Base-by-base conservation (phyloP, 2,329 filamentous ascomycete genomes). In the Lasiodiplodia hormozganensis region DNA sequence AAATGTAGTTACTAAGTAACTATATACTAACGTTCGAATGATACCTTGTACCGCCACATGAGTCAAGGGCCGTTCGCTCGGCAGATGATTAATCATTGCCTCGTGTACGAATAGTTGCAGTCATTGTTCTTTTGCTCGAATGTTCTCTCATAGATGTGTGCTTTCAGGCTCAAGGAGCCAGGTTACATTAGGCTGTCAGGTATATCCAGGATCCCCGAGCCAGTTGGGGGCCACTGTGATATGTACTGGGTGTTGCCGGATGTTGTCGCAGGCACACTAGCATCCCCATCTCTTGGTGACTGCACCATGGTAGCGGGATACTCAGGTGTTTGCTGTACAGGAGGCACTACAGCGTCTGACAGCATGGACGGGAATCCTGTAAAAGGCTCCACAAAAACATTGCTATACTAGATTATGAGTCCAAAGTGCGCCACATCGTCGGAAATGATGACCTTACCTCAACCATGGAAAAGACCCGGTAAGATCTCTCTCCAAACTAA, bases 401-500 rank as follows among this genome's bases (percentile, higher is more conserved):
- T 58, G 21, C 54, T 58, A n/a, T 23, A 8, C 7, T 18, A 11
- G 23, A 11, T 16, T 38, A 2, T 58, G 4, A 54, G 52, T n/a
- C 16, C 31, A 16, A 18, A 18, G 14, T 21, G 14, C n/a, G 49
- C 31, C 8, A 23, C 10, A 4, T 25, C 25, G 12, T 8, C 23
- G 25, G 3, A 28, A 18, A 2, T 54, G 12, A 18, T 54, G 2
- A 25, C 5, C 54, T 21, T 52, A 64, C 60, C 34, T 36, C 4
- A 64, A 21, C 60, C 60, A 64, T 16, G 60, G 60, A 10, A 64
- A 64, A 3, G 34, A 34, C 2, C 21, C 60, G 2, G 43, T 64
- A 6, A 64, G 36, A 14, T 52, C 43, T 4, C 43, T 28, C 31
- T 52, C 60, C 47, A 49, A 25, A 1, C 25, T 31, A 6, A 64